These are phyloP conservation scores for Penicillium ochrochloron DNA, from an alignment of 495 filamentous ascomycete genomes.

Conservation along the genomic window DNA sequence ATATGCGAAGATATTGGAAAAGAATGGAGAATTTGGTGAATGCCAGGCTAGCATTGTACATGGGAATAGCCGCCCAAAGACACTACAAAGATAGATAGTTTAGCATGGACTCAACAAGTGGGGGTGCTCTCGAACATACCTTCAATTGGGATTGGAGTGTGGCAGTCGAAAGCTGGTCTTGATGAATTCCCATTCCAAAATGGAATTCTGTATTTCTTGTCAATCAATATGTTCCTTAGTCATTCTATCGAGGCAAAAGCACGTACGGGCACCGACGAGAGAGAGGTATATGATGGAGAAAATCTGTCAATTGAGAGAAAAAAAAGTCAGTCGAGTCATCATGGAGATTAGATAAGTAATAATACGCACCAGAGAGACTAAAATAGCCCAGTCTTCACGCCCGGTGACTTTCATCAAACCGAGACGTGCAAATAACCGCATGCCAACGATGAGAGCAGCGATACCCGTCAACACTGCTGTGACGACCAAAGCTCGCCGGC, in stretches of 20 bases:
- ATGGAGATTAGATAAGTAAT: background rate
- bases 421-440: constrained; percentile 43
- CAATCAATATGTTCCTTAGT: constrained; percentile 1
- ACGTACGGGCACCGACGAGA: constrained; percentile 42
- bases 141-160: constrained; percentile 38
- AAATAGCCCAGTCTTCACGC: constrained; percentile 44
- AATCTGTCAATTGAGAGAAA: constrained; percentile 3
- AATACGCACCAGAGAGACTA: constrained; percentile 33
- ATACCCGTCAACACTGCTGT: constrained; percentile 40
- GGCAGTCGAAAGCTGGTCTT: constrained; percentile 21
- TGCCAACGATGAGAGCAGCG: constrained; percentile 33
- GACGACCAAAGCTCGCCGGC: constrained; percentile 42
- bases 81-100: constrained; percentile 21
- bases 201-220: constrained; percentile 33
- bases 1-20: constrained; percentile 55
- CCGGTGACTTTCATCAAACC: constrained; percentile 43
- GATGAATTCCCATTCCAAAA: constrained; percentile 39
- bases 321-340: background rate
- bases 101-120: background rate
- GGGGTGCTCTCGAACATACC: constrained; percentile 20
- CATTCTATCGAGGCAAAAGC: background rate
- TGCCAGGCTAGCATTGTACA: constrained; percentile 46
- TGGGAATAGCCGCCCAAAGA: constrained; percentile 47
- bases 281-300: constrained; percentile 41
- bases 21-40: constrained; percentile 54